Percentiles rank a stretch among this genome's conserved stretches.
These are phyloP conservation scores for Rhizomucor miehei DNA, from an alignment of 371 early-diverging fungal species.

Conservation along the genomic window DNA sequence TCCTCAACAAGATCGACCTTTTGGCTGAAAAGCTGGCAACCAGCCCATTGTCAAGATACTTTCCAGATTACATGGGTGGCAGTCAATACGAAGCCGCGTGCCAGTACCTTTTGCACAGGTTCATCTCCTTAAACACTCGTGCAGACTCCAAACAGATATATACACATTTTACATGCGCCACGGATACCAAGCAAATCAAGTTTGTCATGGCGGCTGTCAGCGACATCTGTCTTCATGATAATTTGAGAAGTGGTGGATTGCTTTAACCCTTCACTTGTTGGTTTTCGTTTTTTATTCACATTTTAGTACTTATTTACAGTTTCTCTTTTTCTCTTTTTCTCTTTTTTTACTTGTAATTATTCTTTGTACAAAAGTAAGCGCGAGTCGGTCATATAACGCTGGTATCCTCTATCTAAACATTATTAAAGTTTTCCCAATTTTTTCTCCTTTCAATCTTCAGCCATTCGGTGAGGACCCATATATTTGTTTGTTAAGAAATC, in stretches of 20 bases:
- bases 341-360: no score
- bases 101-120: slow-evolving; percentile 39
- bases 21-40: slow-evolving; percentile 67
- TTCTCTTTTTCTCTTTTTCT: no score
- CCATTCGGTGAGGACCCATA: slow-evolving; percentile 26
- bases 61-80: slow-evolving; percentile 70
- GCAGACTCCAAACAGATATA: slow-evolving; percentile 42
- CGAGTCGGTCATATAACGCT: no score
- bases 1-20: slow-evolving; percentile 82
- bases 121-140: slow-evolving; percentile 36
- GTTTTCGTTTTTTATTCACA: no score
- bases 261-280: slow-evolving; percentile 26
- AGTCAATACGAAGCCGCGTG: slow-evolving; percentile 63
- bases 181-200: slow-evolving; percentile 72
- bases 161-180: slow-evolving; percentile 58
- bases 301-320: no score
- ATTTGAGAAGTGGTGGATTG: slow-evolving; percentile 61
- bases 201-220: slow-evolving; percentile 74
- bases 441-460: no score
- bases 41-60: slow-evolving; percentile 63
- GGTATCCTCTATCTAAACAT: no score
- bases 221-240: slow-evolving; percentile 68
- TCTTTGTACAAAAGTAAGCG: no score
- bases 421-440: no score
- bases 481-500: slow-evolving; percentile 55